Percentiles rank a stretch among this genome's conserved stretches.
Evolutionary conservation across 169 alveolate species (phyloP).

Genomic region (Plasmodium malariae): DNA sequence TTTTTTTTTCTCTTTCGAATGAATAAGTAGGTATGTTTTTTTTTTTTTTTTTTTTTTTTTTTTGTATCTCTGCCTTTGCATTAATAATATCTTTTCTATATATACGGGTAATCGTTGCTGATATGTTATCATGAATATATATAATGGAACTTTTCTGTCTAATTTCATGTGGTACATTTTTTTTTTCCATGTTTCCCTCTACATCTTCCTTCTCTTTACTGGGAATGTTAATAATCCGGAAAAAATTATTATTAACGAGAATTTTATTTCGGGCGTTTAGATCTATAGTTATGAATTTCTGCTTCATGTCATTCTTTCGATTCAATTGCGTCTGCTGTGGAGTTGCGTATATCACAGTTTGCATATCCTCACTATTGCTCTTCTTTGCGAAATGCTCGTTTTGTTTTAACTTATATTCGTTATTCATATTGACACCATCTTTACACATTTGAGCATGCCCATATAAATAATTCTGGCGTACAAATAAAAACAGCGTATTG

Average conservation of each 20-base stretch:
- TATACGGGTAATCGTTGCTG: constrained; percentile 29
- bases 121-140: constrained; percentile 17
- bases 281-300: constrained; percentile 3
- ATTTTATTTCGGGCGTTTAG: constrained; percentile 16
- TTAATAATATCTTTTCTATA: constrained; percentile 1
- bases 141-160: constrained; percentile 35
- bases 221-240: not conserved
- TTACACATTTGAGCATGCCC: too few species aligned
- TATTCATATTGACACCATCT: too few species aligned
- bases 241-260: not conserved
- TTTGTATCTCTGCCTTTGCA: not conserved
- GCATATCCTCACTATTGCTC: not conserved
- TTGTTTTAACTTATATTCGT: not conserved
- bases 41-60: not conserved
- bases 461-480: not conserved
- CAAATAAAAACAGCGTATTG: not conserved
- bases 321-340: not conserved
- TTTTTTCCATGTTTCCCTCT: not conserved
- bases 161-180: not conserved
- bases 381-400: not conserved
- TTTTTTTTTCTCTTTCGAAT: constrained; percentile 64
- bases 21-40: constrained; percentile 20
- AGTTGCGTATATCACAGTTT: not conserved
- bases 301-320: too few species aligned
- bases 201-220: not conserved